Evolutionary conservation across 495 filamentous ascomycete genomes (phyloP), one percentile per base, ranked within the genome.

Genomic region (Bacidia gigantensis): DNA sequence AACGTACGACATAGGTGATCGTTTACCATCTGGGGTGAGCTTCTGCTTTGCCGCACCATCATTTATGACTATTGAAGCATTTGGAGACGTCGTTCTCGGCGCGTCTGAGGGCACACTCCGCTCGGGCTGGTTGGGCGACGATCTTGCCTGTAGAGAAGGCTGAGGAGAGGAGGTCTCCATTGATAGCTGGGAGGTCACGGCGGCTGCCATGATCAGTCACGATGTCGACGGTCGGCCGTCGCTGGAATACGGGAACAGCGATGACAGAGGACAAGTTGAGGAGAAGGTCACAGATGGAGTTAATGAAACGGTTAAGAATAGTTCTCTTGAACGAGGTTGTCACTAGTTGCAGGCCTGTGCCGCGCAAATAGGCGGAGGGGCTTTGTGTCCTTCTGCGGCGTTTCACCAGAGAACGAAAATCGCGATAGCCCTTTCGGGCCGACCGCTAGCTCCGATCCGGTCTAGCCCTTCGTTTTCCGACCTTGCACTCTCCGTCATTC

Each of bases 1-100:
- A 52, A 74, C 77, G 72, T 74, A 81, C 78, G 70, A 71, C 21
- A 72, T 71, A 3, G 75, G 71, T 21, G 71, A 76, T 38, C 66
- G 67, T 63, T 75, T 78, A 51, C 72, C 72, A 51, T 75, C 75
- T 21, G 69, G 64, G 43, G 72, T 71, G 3, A 67, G 66, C 46
- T 66, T 71, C 49, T 66, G 67, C 39, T 62, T 58, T 29, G 63
- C 62, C 35, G 66, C 63, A 11, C 58, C 72, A 66, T 74, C 70
- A 35, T 52, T 54, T 46, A 60, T 23, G 42, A 59, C 42, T 26
- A 62, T 26, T 22, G 60, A 52, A 32, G 54, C 55, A 54, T 58
- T 62, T 52, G 56, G 52, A 25, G 58, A 57, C 9, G 52, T 55
- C 24, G 60, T 55, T 11, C 50, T 46, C 25, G 57, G 49, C 21